Base-by-base conservation (phyloP, 2,329 filamentous ascomycete species). In the Pseudogymnoascus pannorum region DNA sequence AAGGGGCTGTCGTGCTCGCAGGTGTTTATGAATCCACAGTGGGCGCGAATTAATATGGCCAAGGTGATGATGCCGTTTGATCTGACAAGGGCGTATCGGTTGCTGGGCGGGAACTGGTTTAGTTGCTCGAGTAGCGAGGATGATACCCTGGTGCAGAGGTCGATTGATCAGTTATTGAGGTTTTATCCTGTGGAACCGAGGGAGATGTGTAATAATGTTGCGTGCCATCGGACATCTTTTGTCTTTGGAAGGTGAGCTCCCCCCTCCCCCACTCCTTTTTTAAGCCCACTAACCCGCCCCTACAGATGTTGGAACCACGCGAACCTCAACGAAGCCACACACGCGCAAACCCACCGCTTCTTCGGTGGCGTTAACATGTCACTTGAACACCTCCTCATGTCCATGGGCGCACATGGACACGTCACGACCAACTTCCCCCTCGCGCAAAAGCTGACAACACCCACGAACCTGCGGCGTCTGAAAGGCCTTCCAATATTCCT, bases 291-390 rank as follows among this genome's bases (percentile, higher is more conserved):
- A 31, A 59, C 60, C 26, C 22, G 9, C 8, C 26, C 14, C 8
- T n/a, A 38, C 29, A 70, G 75, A 26, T 70, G 76, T 72, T 89
- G 85, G 85, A 84, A 80, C 68, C 86, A 88, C 71, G 70, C 67
- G 3, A 87, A 88, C 70, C 78, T 88, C 29, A 87, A 87, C 73
- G 82, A 83, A 72, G 83, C 80, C 2, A 88, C 86, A 2, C 86
- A 88, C 71, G 74, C 78, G 0, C 80, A 85, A 68, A 79, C 87
- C 54, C 79, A 84, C 69, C 77, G 79, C 31, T 84, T 87, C 72
- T 82, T 88, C 61, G 81, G 81, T 66, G 85, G 85, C 60, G 79
- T 84, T 60, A 83, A 81, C 70, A 86, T 86, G 81, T 78, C 76
- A 1, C 73, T 81, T 63, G 75, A 87, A 58, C 70, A 77, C 35